Percentiles rank a stretch among this genome's conserved stretches.
These are phyloP conservation scores for Seiridium unicorne DNA, from an alignment of 2,329 filamentous ascomycete species.

Conservation along the genomic window DNA sequence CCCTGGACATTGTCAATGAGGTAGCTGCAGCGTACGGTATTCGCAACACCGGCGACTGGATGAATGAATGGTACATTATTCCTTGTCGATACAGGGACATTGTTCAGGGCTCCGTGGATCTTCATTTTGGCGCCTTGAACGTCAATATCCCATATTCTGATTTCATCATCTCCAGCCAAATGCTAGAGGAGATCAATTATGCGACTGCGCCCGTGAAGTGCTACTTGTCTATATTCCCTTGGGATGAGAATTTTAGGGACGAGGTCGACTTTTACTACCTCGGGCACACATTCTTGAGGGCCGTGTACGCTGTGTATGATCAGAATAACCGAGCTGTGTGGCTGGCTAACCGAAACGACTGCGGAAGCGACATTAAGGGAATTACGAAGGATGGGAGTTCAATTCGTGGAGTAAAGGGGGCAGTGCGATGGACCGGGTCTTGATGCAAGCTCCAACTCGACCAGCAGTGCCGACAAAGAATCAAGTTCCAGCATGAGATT, in stretches of 20 bases:
- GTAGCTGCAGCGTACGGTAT: constrained; percentile 13
- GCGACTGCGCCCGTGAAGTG: neutral
- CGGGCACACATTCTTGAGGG: constrained; percentile 3
- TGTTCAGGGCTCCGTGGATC: neutral
- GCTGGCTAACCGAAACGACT: constrained; percentile 4
- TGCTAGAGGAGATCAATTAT: neutral
- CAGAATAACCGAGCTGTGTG: constrained; percentile 7
- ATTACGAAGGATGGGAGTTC: neutral
- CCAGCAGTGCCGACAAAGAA: neutral
- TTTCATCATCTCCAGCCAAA: neutral
- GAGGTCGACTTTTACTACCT: constrained; percentile 6
- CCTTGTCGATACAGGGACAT: neutral
- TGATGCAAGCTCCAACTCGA: neutral
- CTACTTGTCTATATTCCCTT: constrained; percentile 3
- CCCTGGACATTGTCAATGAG: neutral
- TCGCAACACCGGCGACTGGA: neutral
- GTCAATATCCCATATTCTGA: constrained; percentile 6
- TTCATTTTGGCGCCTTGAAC: constrained; percentile 4
- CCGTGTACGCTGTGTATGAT: constrained; percentile 6
- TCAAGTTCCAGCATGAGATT: neutral
- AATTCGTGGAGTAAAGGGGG: neutral
- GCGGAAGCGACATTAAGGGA: constrained; percentile 1
- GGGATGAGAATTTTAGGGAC: neutral
- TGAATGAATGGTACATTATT: constrained; percentile 5
- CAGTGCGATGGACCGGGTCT: constrained; percentile 2